Conservation (phyloP, 768 basidiomycete genomes). For the Lactarius quietus region DNA sequence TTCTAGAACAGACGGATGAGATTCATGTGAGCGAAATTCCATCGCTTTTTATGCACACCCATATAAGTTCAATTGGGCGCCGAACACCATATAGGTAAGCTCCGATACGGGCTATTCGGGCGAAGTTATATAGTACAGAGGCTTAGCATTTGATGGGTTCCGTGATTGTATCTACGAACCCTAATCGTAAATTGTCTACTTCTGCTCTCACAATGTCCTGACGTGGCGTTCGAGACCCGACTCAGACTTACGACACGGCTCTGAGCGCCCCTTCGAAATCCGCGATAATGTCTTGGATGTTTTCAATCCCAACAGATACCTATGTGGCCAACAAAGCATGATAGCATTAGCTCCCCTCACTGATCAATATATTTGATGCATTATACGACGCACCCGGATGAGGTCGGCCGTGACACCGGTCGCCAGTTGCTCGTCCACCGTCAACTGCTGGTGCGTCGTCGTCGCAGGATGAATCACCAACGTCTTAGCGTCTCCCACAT, state of each 20-base stretch:
- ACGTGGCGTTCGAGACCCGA: not conserved
- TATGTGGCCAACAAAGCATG: slow-evolving; percentile 16
- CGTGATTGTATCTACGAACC: not conserved
- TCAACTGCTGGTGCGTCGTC: slow-evolving; percentile 74
- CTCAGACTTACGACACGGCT: slow-evolving; percentile 22
- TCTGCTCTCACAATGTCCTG: not conserved
- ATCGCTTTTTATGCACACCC: no score
- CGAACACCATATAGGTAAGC: no score
- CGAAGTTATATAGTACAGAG: no score
- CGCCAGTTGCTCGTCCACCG: slow-evolving; percentile 52
- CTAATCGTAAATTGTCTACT: not conserved
- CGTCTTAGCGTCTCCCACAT: slow-evolving; percentile 75
- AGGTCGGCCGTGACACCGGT: slow-evolving; percentile 73
- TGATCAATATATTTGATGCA: slow-evolving; percentile 24
- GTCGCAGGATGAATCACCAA: slow-evolving; percentile 75
- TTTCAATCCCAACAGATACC: slow-evolving; percentile 43
- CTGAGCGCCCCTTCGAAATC: slow-evolving; percentile 41
- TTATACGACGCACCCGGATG: slow-evolving; percentile 50
- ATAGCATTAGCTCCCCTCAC: not conserved
- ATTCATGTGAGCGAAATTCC: no score
- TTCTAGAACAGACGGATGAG: no score
- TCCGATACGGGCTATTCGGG: no score
- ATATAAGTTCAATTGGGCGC: no score
- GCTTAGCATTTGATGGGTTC: not conserved
- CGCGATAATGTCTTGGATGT: slow-evolving; percentile 42